Conservation (phyloP, 2,329 filamentous ascomycete genomes). For the Aspergillus tanneri region DNA sequence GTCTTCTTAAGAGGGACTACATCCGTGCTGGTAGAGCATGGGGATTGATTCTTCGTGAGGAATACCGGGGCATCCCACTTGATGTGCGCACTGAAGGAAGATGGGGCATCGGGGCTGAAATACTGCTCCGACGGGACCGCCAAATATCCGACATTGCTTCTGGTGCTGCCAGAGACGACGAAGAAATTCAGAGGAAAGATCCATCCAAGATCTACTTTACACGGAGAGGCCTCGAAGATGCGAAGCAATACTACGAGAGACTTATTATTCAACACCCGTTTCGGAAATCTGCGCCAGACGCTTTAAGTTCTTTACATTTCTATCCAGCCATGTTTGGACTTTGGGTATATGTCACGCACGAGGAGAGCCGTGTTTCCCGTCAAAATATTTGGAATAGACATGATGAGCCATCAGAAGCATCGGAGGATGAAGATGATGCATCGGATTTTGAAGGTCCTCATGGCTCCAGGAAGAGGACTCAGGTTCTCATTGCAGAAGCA, state of each 20-base stretch:
- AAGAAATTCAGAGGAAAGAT: slow-evolving; percentile 4
- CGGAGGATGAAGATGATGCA: slow-evolving; percentile 33
- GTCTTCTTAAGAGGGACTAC: slow-evolving; percentile 69
- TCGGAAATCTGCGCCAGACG: slow-evolving; percentile 58
- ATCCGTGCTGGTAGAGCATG: slow-evolving; percentile 71
- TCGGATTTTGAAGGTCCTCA: slow-evolving; percentile 21
- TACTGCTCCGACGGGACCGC: slow-evolving; percentile 63
- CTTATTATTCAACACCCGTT: slow-evolving; percentile 76
- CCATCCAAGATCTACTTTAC: slow-evolving; percentile 39
- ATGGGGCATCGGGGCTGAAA: slow-evolving; percentile 84
- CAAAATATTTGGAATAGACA: slow-evolving; percentile 35
- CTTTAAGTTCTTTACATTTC: slow-evolving; percentile 69
- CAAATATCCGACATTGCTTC: slow-evolving; percentile 21
- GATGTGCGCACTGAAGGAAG: slow-evolving; percentile 68
- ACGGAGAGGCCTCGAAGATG: slow-evolving; percentile 55
- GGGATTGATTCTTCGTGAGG: slow-evolving; percentile 67
- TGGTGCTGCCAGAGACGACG: background rate
- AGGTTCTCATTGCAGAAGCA: slow-evolving; percentile 35
- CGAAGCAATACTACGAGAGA: slow-evolving; percentile 70
- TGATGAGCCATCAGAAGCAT: slow-evolving; percentile 26
- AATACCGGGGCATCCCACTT: slow-evolving; percentile 56
- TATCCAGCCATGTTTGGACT: slow-evolving; percentile 77
- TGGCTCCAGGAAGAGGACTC: slow-evolving; percentile 38
- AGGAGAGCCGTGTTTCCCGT: slow-evolving; percentile 54
- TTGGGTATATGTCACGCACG: slow-evolving; percentile 73